Evolutionary conservation across 225 moss, liverwort and hornwort species (phyloP).

Genomic region (Pseudoscleropodium purum): DNA sequence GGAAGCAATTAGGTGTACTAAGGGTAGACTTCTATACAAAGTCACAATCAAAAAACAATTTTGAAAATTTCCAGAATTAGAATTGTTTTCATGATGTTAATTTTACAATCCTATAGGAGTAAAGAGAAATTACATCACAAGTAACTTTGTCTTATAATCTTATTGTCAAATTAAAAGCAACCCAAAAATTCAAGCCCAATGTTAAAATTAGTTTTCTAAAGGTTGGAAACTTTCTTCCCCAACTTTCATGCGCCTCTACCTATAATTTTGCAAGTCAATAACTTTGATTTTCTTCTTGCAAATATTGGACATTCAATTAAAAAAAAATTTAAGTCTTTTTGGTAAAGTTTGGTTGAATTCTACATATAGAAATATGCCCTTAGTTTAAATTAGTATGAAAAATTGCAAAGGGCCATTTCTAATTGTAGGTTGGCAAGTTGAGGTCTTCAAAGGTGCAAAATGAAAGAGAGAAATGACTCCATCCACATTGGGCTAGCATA

Average conservation of each 20-base stretch:
- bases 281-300: no score
- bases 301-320: no score
- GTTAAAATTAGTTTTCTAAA: background rate
- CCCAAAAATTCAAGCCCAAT: background rate
- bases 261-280: background rate
- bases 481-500: rapidly evolving
- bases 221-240: rapidly evolving
- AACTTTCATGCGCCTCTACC: background rate
- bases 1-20: background rate
- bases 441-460: background rate
- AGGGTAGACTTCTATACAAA: rapidly evolving
- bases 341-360: background rate
- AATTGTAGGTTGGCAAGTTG: background rate
- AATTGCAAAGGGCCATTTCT: background rate
- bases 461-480: background rate
- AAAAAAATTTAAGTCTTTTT: background rate
- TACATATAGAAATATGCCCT: rapidly evolving
- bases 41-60: rapidly evolving
- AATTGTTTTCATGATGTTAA: background rate
- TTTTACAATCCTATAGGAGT: background rate
- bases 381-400: background rate
- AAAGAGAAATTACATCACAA: background rate
- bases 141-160: background rate
- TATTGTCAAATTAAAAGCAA: background rate
- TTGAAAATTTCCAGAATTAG: background rate